Base-by-base conservation (phyloP, 176 grass and related monocot species). In the Saccharum spontaneum region DNA sequence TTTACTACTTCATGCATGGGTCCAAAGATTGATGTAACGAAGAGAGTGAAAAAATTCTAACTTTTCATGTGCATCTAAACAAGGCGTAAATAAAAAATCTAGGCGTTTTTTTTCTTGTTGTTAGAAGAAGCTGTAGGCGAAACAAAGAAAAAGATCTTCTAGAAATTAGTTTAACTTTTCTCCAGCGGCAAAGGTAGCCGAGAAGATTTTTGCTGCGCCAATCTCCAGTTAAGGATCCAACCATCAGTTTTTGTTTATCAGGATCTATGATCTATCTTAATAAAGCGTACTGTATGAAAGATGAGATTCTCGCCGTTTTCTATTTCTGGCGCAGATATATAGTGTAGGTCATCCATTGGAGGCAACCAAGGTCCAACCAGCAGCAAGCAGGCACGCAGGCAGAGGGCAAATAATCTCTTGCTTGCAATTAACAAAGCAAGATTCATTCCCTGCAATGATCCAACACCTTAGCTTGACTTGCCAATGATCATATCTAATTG, bases 301-400 rank as follows among this genome's bases (percentile, higher is more conserved):
- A 66, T 8, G 14, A 37, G 33, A 33, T 33, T 33, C 33, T 33
- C 3, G 33, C 33, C 2, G 33, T 33, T 33, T 33, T 33, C 33
- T 33, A 33, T 33, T 33, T 33, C 36, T 33, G 50, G 63, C 13
- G 34, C 14, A 23, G 77, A n/a, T 33, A 33, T 33, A 33, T 33
- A 33, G 33, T 33, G 33, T 33, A 33, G 46, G 34, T 14, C 76
- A 24, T 41, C 63, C 50, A 31, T 76, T 33, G 82, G 71, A 69
- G 83, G 71, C 83, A 77, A 45, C 72, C 64, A 89, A 77, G 78
- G 83, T 73, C 57, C 68, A 68, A 66, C 33, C 44, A 67, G 15
- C 36, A 66, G 57, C 43, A 30, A 5, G 41, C 30, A 20, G 10
- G 22, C 22, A 43, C 0, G 69, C 40, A 72, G 9, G 23, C 45